These are phyloP conservation scores for Populus hybrid DNA, from an alignment of 441 rosid genomes.

Conservation along the genomic window DNA sequence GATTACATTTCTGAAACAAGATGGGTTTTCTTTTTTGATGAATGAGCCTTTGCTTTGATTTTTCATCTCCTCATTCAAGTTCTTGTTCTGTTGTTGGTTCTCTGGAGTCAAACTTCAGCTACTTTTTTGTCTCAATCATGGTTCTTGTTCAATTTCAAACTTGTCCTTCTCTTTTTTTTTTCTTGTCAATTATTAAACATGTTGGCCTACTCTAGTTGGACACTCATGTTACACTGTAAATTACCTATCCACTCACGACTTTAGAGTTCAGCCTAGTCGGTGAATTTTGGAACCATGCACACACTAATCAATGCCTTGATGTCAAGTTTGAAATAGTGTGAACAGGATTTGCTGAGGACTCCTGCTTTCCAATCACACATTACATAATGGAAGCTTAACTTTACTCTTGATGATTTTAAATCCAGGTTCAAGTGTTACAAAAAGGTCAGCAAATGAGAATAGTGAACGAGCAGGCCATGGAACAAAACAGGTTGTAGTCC, in stretches of 20 bases:
- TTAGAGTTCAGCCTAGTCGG: not conserved
- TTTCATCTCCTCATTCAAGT: not conserved
- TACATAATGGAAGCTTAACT: no score
- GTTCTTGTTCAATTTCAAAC: slow-evolving; percentile 18
- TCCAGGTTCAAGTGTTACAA: slow-evolving; percentile 34
- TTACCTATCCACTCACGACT: not conserved
- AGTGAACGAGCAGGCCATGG: not conserved
- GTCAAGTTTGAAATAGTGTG: not conserved
- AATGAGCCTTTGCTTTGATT: not conserved
- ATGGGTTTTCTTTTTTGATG: not conserved
- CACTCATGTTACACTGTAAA: not conserved
- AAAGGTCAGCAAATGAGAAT: slow-evolving; percentile 18
- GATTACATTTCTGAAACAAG: not conserved
- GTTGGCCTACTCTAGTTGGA: slow-evolving; percentile 15
- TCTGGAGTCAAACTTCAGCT: slow-evolving; percentile 14
- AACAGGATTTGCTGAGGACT: not conserved
- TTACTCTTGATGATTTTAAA: not conserved
- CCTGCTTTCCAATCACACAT: not conserved
- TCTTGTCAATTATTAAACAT: slow-evolving; percentile 18
- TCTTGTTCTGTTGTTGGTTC: slow-evolving; percentile 1
- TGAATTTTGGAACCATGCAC: not conserved
- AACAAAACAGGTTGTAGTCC: not conserved
- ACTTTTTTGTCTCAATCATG: slow-evolving; percentile 12
- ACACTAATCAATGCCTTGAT: not conserved
- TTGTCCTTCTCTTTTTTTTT: not conserved